Evolutionary conservation across 2,329 filamentous ascomycete genomes (phyloP), one percentile per base, ranked within the genome.

Genomic region (Pleomassaria siparia): DNA sequence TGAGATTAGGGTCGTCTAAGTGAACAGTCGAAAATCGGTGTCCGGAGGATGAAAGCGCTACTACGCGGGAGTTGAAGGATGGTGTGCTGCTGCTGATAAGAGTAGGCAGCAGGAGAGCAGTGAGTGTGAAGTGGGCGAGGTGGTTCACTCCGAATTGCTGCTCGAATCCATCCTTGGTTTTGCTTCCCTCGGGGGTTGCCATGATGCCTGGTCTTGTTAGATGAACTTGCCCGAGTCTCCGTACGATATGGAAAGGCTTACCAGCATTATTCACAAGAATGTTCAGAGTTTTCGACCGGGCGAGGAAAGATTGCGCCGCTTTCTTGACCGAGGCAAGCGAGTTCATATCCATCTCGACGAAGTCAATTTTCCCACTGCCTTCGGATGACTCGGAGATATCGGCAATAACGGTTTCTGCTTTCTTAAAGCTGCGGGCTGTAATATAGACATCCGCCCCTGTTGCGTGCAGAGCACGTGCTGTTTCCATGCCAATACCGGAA

Each of bases 381-480:
- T 66, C 59, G 5, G 61, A 45, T 16, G 51, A 41, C 2, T 50
- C 24, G 20, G 67, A 56, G 41, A 58, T 60, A n/a, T 43, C 50
- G 11, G 46, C 43, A 15, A 54, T 44, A 24, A 49, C 54, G 5
- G 10, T 18, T 26, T 50, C n/a, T 8, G 43, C 48, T 21, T 43
- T 47, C 21, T 11, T 24, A 1, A 73, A 46, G 51, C 76, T 63
- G 8, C 77, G 68, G 2, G 66, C 73, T 4, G 74, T 74, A 8
- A 72, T 56, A 57, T 69, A 77, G 32, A 79, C 50, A 9, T 64
- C 72, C 2, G 75, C 74, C 8, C 76, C 75, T 0, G 78, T 75
- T 16, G 67, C 59, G 20, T 66, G 56, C 24, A 80, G 63, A 2
- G 75, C 76, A 6, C 69, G 47, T 6, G 50, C 49, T 4, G 55